phyloP scores from a whole-genome alignment of 495 filamentous ascomycete species.

The Bryoglossum gracile region DNA sequence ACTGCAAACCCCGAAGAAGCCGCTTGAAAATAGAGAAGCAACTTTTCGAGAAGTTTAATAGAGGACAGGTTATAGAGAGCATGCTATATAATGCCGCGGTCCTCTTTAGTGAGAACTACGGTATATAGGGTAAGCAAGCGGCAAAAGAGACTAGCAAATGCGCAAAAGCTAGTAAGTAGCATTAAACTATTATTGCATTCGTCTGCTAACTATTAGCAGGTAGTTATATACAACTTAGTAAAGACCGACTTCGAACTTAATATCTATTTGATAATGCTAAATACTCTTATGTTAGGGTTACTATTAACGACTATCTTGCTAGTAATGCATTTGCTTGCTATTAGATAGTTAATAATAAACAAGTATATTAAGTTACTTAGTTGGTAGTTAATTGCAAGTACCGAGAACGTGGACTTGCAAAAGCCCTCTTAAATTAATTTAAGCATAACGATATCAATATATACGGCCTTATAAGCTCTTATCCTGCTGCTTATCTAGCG shows the following conservation, averaged over 20 bases:
- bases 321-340: conserved; percentile 33
- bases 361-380: conserved; percentile 35
- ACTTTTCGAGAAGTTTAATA: too few species aligned
- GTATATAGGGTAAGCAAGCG: conserved; percentile 26
- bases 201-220: too few species aligned
- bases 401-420: conserved; percentile 30
- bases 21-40: too few species aligned
- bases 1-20: too few species aligned
- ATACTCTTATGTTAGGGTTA: too few species aligned
- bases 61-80: conserved; percentile 23
- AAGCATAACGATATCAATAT: conserved; percentile 24
- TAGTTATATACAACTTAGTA: too few species aligned
- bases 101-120: conserved; percentile 33
- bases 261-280: too few species aligned
- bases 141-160: conserved; percentile 13
- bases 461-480: conserved; percentile 32
- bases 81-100: conserved; percentile 28
- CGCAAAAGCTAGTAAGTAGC: conserved; percentile 21
- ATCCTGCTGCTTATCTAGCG: conserved; percentile 27
- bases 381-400: conserved; percentile 30
- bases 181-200: too few species aligned
- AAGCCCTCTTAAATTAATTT: conserved; percentile 24
- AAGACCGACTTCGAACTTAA: too few species aligned
- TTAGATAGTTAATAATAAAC: conserved; percentile 23
- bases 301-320: conserved; percentile 27